A percentile compares a stretch with the other conserved stretches of the same genome.
Evolutionary conservation across 768 basidiomycete species (phyloP).

Genomic region (Russula compacta): DNA sequence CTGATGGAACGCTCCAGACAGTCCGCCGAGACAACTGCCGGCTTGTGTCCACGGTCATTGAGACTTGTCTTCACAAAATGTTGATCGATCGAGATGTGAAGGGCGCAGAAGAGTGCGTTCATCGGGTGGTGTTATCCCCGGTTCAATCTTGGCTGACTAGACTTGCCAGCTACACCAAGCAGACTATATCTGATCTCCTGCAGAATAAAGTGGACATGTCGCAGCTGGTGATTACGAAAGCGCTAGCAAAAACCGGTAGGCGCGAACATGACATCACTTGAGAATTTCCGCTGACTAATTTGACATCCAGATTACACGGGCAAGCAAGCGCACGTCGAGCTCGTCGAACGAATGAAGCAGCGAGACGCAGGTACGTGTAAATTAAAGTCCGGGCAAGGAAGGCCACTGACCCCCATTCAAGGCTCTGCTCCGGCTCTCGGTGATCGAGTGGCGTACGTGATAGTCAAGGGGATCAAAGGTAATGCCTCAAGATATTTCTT

Average conservation of each 20-base stretch:
- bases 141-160: conserved; percentile 3
- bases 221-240: conserved; percentile 97
- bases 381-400: not conserved
- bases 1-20: conserved; percentile 46
- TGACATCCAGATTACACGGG: conserved; percentile 66
- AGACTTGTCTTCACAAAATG: conserved; percentile 97
- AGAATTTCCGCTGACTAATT: not conserved
- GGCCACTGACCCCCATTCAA: conserved; percentile 21
- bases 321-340: conserved; percentile 94
- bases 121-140: not conserved
- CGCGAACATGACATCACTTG: not conserved
- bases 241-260: conserved; percentile 77
- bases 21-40: conserved; percentile 98
- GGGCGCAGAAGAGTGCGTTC: conserved; percentile 78
- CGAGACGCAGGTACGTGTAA: conserved; percentile 71
- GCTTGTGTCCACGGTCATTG: conserved; percentile 95
- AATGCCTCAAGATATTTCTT: not conserved
- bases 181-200: conserved; percentile 83
- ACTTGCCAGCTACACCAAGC: conserved; percentile 72
- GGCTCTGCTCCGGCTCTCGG: conserved; percentile 96
- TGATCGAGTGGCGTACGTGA: conserved; percentile 98
- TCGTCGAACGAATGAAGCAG: conserved; percentile 91
- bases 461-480: conserved; percentile 95
- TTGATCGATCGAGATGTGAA: conserved; percentile 91
- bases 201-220: conserved; percentile 99